These are phyloP conservation scores for Cutaneotrichosporon sp. DNA, from an alignment of 1,284 basidiomycete species.

Conservation along the genomic window DNA sequence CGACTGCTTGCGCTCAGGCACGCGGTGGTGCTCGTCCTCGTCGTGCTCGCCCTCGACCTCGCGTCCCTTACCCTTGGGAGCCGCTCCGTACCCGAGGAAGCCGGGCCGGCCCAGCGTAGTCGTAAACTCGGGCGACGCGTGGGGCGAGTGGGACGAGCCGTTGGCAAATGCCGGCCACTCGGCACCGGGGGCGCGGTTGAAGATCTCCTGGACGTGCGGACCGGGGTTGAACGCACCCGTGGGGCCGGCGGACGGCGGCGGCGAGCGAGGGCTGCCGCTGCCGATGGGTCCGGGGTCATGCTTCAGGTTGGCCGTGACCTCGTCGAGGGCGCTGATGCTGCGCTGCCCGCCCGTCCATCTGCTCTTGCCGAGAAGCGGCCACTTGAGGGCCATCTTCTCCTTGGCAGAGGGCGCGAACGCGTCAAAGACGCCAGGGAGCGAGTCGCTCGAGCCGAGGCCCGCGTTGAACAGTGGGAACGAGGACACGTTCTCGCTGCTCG, in stretches of 20 bases:
- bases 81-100: background rate
- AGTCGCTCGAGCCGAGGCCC: slow-evolving; percentile 42
- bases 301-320: slow-evolving; percentile 23
- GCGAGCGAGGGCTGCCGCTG: background rate
- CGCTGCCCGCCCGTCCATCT: slow-evolving; percentile 26
- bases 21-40: slow-evolving; percentile 17
- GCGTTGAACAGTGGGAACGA: slow-evolving; percentile 31
- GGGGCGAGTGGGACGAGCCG: background rate
- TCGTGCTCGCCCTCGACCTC: slow-evolving; percentile 9
- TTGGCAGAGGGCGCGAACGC: slow-evolving; percentile 49
- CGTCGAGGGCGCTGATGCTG: slow-evolving; percentile 17
- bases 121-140: background rate
- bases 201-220: slow-evolving; percentile 24
- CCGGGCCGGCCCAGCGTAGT: background rate
- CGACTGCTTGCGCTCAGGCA: slow-evolving; percentile 34
- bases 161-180: slow-evolving; percentile 16
- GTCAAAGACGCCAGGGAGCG: slow-evolving; percentile 31
- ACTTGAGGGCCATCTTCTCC: slow-evolving; percentile 51
- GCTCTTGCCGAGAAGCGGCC: slow-evolving; percentile 41
- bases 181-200: slow-evolving; percentile 23
- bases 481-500: slow-evolving; percentile 37
- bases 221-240: slow-evolving; percentile 9
- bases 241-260: background rate
- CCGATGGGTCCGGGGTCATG: slow-evolving; percentile 5
- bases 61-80: background rate